Evolutionary conservation across 208 protist species (phyloP).

Genomic region (Trypanosoma vivax): DNA sequence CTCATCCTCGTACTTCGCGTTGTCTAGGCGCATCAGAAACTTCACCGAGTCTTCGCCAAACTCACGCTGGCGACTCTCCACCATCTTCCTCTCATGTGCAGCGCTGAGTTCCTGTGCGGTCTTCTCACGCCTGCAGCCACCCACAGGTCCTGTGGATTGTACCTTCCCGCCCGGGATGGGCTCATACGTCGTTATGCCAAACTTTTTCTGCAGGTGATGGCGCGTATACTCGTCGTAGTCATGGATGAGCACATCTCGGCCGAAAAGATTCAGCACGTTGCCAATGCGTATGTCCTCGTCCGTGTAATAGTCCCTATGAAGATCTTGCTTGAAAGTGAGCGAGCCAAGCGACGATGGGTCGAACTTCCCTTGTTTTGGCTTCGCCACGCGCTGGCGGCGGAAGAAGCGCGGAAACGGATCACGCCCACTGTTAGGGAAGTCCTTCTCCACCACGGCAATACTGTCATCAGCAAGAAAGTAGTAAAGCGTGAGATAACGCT

Average conservation of each 20-base stretch:
- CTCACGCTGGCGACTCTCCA: slow-evolving; percentile 80
- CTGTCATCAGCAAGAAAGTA: slow-evolving; percentile 97
- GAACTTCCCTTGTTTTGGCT: slow-evolving; percentile 57
- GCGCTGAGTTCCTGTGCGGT: slow-evolving; percentile 85
- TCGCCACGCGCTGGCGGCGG: slow-evolving; percentile 83
- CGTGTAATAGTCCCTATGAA: slow-evolving; percentile 91
- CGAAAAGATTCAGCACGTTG: slow-evolving; percentile 83
- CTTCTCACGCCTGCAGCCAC: slow-evolving; percentile 76
- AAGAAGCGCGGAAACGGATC: slow-evolving; percentile 96
- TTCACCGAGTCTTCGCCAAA: slow-evolving; percentile 82
- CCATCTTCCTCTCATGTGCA: slow-evolving; percentile 46
- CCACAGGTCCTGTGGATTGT: slow-evolving; percentile 58
- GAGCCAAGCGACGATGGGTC: slow-evolving; percentile 90
- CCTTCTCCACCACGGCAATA: slow-evolving; percentile 92
- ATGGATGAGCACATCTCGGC: slow-evolving; percentile 81
- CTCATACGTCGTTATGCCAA: slow-evolving; percentile 54
- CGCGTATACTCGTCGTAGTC: slow-evolving; percentile 93
- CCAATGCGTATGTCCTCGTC: slow-evolving; percentile 93
- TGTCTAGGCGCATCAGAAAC: slow-evolving; percentile 87
- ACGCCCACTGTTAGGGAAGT: slow-evolving; percentile 93
- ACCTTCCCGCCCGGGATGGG: slow-evolving; percentile 54
- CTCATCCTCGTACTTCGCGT: slow-evolving; percentile 68
- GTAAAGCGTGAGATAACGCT: slow-evolving; percentile 92
- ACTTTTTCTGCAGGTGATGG: slow-evolving; percentile 72
- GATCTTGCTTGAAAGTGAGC: slow-evolving; percentile 83